Evolutionary conservation across 192 early-diverging fungal genomes (phyloP), one percentile per base, ranked within the genome.

Genomic region (Coemansia sp.): DNA sequence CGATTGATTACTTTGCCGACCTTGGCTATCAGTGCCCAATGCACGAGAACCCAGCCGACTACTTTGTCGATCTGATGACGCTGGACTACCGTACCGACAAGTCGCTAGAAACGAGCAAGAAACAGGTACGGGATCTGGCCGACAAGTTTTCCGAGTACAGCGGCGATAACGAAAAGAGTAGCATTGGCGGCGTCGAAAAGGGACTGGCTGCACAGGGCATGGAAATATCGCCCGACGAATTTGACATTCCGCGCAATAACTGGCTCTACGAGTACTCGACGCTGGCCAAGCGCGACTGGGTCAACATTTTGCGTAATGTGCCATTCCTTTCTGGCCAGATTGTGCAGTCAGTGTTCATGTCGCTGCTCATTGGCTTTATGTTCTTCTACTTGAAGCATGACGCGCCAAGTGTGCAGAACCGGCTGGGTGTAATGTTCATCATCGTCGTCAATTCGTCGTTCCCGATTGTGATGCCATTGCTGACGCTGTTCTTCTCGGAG

Each of bases 1-100:
- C 83, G 7, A 58, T 79, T 58, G 55, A 64, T 25, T 85, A 83
- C 59, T 86, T 88, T 69, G 76, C 73, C 31, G 39, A 41, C 16
- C 59, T 77, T 14, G 89, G 85, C 25, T 69, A 73, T 26, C 88
- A 86, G 41, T 92, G 90, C 72, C 89, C 89, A 6, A 50, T 80
- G 62, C 80, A 85, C 58, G 89, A 88, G 75, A 90, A 91, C 65
- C 83, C 89, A 0, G 89, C 91, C 26, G 91, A 92, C 64, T 86
- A 85, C 68, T 76, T 89, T 59, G 63, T 92, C 57, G 85, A 90
- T 49, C 64, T 90, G 35, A 77, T 84, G 77, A 86, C 80, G n/a
- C 64, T 84, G 55, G 75, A 85, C 69, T 74, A 85, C 62, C 71
- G 76, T 51, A 74, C 68, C 62, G 63, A 72, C 3, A 82, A 85